Base-by-base conservation (phyloP, 2,329 filamentous ascomycete species). In the Cercospora citrullina region DNA sequence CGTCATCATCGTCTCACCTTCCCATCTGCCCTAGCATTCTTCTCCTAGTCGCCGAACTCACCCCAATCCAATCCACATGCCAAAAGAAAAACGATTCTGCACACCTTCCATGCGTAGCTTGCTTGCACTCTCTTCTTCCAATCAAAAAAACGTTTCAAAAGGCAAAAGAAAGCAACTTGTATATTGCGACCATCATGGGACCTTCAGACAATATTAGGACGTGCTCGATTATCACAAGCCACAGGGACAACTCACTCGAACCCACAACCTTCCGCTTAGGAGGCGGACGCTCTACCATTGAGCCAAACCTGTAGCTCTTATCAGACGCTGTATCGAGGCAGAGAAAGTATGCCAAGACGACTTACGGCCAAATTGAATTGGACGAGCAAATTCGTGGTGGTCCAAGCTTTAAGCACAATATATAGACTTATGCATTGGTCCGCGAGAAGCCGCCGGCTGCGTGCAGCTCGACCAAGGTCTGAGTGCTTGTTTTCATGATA, bases 281-380 rank as follows among this genome's bases (percentile, higher is more conserved):
- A 71, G 69, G 69, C 69, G 67, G 69, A 71, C 69, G 69, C 69
- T 71, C 69, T 71, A 71, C 69, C 69, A 67, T 69, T 68, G 65
- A 66, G 66, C 67, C 67, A 69, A 69, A 36, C 55, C 33, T 36
- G 14, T 36, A 14, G 16, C 33, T 36, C 33, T 36, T 5, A 5
- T 36, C 14, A 36, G 33, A 16, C 14, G 33, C 14, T 36, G 33
- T 5, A 1, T 5, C 14, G 0, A 36, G 14, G 33, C 33, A 5
- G 1, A 16, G 8, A 45, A 7, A 21, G n/a, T 45, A 21, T 21
- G 42, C 42, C 42, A 48, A 48, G 42, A n/a, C 48, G 9, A n/a
- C 53, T 62, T 48, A 9, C 14, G 31, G 59, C 64, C 64, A 59
- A 9, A 31, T 51, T 18, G 33, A 48, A 60, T 45, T 55, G 39